Conservation (phyloP, 2,329 filamentous ascomycete genomes). For the Colletotrichum phormii region DNA sequence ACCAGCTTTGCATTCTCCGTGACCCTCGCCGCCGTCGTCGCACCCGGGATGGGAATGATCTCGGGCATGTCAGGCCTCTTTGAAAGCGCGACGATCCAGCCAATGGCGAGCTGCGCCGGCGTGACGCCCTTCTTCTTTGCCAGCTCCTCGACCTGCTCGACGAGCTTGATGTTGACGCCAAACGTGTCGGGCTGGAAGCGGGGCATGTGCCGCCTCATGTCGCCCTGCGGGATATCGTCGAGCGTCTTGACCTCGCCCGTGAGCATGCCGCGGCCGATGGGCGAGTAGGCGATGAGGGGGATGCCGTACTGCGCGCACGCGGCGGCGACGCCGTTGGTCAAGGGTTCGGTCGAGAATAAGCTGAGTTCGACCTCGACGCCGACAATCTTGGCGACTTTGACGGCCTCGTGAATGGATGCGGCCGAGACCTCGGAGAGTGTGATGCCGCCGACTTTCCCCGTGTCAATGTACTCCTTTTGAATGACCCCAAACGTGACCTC, state of each 20-base stretch:
- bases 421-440: conserved; percentile 64
- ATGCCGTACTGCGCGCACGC: conserved; percentile 74
- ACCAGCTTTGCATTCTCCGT: conserved; percentile 69
- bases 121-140: conserved; percentile 71
- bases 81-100: conserved; percentile 68
- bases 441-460: conserved; percentile 63
- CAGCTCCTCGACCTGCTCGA: conserved; percentile 66
- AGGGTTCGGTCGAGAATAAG: conserved; percentile 59
- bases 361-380: conserved; percentile 67
- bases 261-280: conserved; percentile 70
- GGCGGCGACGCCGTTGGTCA: conserved; percentile 62
- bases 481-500: conserved; percentile 56
- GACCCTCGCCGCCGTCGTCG: conserved; percentile 66
- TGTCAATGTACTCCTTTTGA: conserved; percentile 61
- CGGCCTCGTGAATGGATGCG: conserved; percentile 60
- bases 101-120: conserved; percentile 73
- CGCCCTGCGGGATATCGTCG: conserved; percentile 67
- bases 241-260: conserved; percentile 64
- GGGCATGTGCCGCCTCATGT: conserved; percentile 59
- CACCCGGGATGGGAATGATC: conserved; percentile 76
- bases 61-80: conserved; percentile 63
- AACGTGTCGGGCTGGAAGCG: conserved; percentile 74
- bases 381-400: conserved; percentile 55
- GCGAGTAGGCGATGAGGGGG: conserved; percentile 78
- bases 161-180: conserved; percentile 72